Base-by-base conservation (phyloP, 1,284 basidiomycete species). In the Stereum hirsutum region DNA sequence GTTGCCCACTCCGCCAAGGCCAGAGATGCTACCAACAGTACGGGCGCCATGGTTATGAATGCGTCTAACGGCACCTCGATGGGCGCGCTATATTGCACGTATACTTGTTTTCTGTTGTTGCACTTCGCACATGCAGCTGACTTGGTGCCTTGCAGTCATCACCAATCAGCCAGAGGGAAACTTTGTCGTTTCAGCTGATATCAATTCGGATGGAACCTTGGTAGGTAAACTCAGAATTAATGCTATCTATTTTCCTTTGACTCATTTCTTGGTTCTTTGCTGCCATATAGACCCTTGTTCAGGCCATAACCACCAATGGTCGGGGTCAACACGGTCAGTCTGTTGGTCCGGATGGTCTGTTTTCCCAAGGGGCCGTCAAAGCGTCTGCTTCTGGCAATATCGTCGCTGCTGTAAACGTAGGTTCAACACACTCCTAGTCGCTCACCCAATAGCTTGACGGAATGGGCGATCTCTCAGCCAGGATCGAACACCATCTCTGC, bases 401-500 rank as follows among this genome's bases (percentile, higher is more conserved):
- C 24, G 59, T 74, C 12, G 69, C 65, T 14, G 59, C 66, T 4
- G 67, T 70, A 24, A 73, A 72, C 46, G 69, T 70, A 34, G 39
- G 64, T 57, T 24, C 6, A 21, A 25, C n/a, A 21, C 25, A 25
- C 39, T 38, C 27, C 28, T 7, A 45, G 34, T 48, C 5, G 21
- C 19, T 14, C 7, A 21, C 6, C 10, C 14, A 20, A 5, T 8
- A 12, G 7, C 23, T 6, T 15, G 28, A 20, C 14, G 19, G 14
- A 2, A 39, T 19, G 6, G 21, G 21, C 21, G 11, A 5, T 15
- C 17, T 21, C 32, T 39, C 38, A 72, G 67, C 47, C 70, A 25
- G 72, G 70, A 12, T 74, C 70, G 4, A 69, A 70, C 54, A 72
- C 70, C 1, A 48, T 72, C 11, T 62, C 68, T 4, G 52, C 69